A percentile compares a stretch with the other conserved stretches of the same genome.
phyloP scores from a whole-genome alignment of 345 rosid genomes.

The Populus pruinosa region DNA sequence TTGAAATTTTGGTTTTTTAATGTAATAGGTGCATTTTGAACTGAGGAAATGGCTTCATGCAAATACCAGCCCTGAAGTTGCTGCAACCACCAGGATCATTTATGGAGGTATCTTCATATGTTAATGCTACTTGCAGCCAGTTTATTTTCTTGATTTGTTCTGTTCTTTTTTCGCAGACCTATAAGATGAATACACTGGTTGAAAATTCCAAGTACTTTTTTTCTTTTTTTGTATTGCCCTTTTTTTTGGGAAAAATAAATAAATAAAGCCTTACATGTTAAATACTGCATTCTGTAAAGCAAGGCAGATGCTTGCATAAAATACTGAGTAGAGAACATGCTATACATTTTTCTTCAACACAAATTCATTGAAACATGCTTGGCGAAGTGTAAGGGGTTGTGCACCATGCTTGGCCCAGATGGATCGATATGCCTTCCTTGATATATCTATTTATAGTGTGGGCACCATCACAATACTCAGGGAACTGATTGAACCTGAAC shows the following conservation, averaged over 20 bases:
- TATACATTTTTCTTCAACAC: neutral
- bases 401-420: neutral
- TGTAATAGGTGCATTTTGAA: conserved; percentile 66
- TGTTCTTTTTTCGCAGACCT: neutral
- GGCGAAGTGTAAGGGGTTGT: neutral
- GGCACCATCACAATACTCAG: neutral
- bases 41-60: conserved; percentile 82
- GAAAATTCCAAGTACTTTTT: neutral
- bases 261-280: neutral
- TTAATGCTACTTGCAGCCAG: neutral
- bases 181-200: neutral
- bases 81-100: conserved; percentile 71
- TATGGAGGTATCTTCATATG: conserved; percentile 66
- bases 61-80: conserved; percentile 62
- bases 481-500: neutral
- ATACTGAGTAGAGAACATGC: neutral
- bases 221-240: neutral
- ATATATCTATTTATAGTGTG: neutral
- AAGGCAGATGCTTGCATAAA: neutral
- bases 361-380: neutral
- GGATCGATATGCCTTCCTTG: neutral
- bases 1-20: neutral
- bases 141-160: neutral
- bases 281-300: neutral
- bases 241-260: neutral